phyloP scores from a whole-genome alignment of 345 rosid species.

The Sisymbrium irio region DNA sequence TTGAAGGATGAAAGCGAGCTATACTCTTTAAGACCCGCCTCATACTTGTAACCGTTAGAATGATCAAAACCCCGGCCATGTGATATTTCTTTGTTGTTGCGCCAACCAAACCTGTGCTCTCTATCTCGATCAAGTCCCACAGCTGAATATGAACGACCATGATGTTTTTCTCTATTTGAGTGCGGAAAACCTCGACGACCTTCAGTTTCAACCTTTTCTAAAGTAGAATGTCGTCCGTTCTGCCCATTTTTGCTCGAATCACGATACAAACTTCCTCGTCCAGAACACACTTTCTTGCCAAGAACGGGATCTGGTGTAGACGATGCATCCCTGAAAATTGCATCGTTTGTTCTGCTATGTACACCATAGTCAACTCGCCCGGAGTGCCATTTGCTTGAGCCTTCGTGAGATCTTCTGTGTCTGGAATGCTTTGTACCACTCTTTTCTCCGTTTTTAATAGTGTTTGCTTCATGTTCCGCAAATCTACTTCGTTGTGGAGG shows the following conservation, averaged over 20 bases:
- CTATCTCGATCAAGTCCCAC: constrained; percentile 34
- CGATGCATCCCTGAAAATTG: constrained; percentile 29
- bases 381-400: constrained; percentile 15
- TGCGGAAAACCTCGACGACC: constrained; percentile 19
- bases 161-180: constrained; percentile 24
- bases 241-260: constrained; percentile 19
- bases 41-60: constrained; percentile 31
- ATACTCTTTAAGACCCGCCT: constrained; percentile 30
- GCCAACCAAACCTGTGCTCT: constrained; percentile 32
- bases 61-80: constrained; percentile 18
- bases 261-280: constrained; percentile 18
- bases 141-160: constrained; percentile 32
- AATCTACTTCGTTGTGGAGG: constrained; percentile 28
- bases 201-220: constrained; percentile 18
- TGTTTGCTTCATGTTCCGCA: constrained; percentile 30
- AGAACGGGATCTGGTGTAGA: constrained; percentile 20
- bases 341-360: constrained; percentile 15
- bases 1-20: constrained; percentile 19
- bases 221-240: not conserved
- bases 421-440: constrained; percentile 24
- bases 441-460: constrained; percentile 15
- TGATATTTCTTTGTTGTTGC: constrained; percentile 26
- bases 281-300: constrained; percentile 17
- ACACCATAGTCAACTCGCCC: constrained; percentile 30
- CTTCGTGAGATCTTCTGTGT: constrained; percentile 22